These are phyloP conservation scores for Dinochytrium kinnereticum DNA, from an alignment of 371 early-diverging fungal genomes.

Conservation along the genomic window DNA sequence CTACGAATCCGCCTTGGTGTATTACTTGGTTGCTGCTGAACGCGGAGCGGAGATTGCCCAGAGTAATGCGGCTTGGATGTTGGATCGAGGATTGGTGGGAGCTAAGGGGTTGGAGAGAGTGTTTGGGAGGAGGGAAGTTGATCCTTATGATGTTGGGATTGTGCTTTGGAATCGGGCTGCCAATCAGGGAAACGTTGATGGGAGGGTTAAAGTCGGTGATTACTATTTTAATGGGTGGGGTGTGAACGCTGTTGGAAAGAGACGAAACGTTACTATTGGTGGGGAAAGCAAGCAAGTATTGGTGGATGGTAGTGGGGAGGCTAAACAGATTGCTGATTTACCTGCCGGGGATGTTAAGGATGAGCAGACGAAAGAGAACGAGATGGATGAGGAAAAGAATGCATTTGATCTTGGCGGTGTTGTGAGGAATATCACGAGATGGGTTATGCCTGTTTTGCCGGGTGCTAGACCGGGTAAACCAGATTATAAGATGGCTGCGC, in stretches of 20 bases:
- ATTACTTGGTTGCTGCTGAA: slow-evolving; percentile 84
- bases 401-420: neutral
- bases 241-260: slow-evolving; percentile 33
- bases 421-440: neutral
- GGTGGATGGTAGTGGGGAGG: neutral
- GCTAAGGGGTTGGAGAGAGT: neutral
- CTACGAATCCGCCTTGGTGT: slow-evolving; percentile 68
- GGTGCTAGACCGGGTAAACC: slow-evolving; percentile 31
- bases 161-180: slow-evolving; percentile 94
- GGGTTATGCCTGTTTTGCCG: slow-evolving; percentile 3
- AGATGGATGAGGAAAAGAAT: neutral
- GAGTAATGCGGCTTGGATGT: slow-evolving; percentile 85
- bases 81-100: slow-evolving; percentile 61
- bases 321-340: neutral
- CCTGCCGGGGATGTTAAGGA: slow-evolving; percentile 8
- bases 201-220: slow-evolving; percentile 92
- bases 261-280: slow-evolving; percentile 5
- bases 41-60: slow-evolving; percentile 83
- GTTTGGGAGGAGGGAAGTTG: slow-evolving; percentile 14
- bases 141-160: slow-evolving; percentile 66
- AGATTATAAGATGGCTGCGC: slow-evolving; percentile 78
- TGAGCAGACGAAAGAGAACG: neutral
- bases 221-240: slow-evolving; percentile 92
- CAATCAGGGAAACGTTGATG: slow-evolving; percentile 90
- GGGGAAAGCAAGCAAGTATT: neutral